A percentile compares a stretch with the other conserved stretches of the same genome.
These are phyloP conservation scores for Aspergillus sp. DNA, from an alignment of 2,329 filamentous ascomycete genomes.

Conservation along the genomic window DNA sequence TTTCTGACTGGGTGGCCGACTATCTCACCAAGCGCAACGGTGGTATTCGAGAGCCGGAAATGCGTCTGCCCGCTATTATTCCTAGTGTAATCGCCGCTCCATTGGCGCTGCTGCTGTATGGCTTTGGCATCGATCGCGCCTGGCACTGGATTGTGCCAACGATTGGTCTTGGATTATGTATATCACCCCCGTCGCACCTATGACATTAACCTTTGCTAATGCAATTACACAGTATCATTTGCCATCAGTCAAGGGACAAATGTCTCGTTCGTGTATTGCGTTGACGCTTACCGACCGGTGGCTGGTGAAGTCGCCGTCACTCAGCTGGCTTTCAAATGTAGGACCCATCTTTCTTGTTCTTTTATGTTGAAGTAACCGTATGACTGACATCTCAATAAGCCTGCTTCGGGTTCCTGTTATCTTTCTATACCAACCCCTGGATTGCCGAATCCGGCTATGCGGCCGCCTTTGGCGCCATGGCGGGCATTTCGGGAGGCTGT, in stretches of 20 bases:
- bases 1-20: slow-evolving; percentile 43
- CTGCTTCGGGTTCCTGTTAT: slow-evolving; percentile 60
- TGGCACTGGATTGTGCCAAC: slow-evolving; percentile 54
- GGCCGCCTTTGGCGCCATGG: slow-evolving; percentile 59
- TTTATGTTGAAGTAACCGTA: too few relatives aligned
- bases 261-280: slow-evolving; percentile 59
- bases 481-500: slow-evolving; percentile 50
- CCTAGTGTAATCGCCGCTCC: slow-evolving; percentile 13
- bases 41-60: slow-evolving; percentile 45
- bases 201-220: neutral
- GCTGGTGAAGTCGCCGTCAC: slow-evolving; percentile 59
- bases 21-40: slow-evolving; percentile 41
- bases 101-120: slow-evolving; percentile 1
- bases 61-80: slow-evolving; percentile 31
- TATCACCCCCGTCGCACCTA: rapidly evolving
- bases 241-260: slow-evolving; percentile 60
- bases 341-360: neutral
- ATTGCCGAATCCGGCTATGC: slow-evolving; percentile 53
- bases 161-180: slow-evolving; percentile 48
- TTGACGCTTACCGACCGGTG: slow-evolving; percentile 60
- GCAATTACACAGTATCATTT: slow-evolving; percentile 35
- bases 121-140: neutral
- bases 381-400: slow-evolving; percentile 21
- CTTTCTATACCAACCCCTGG: slow-evolving; percentile 64
- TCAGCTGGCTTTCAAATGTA: slow-evolving; percentile 56